Evolutionary conservation across 225 moss, liverwort and hornwort species (phyloP), one percentile per base, ranked within the genome.

Genomic region (Rhytidiadelphus loreus): DNA sequence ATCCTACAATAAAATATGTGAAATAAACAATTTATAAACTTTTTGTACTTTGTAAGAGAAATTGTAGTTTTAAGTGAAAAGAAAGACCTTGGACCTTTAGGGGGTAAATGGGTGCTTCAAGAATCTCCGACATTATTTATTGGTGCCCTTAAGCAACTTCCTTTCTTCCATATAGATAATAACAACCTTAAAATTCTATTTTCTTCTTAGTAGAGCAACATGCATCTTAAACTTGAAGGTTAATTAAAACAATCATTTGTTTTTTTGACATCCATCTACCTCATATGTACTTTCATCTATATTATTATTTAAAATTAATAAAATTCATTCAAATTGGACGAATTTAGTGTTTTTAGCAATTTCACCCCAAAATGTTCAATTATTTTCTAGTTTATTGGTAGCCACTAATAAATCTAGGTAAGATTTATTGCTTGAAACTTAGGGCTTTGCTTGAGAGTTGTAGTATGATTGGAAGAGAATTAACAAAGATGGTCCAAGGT

Each of bases 401-500:
- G 4, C 48, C 0, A 6, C 30, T 19, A 48, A 18, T 48, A 32
- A 72, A 19, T 48, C 4, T 29, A 46, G 7, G 0, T 74, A 46
- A 74, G 11, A 7, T 30, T 46, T 73, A 5, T 26, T 26, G 7
- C 7, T 23, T 14, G 3, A 44, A 16, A 16, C 2, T 14, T 41
- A 8, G 3, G 8, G 26, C 4, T 43, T 46, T 46, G 17, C 1
- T 46, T 1, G 2, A 46, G 3, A 1, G 3, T 44, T 44, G 9
- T 72, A 5, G 15, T 26, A 14, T 4, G 0, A 9, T 43, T 66
- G 2, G 28, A 71, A 16, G 28, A 16, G 1, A 28, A 43, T 44
- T 44, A 12, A 29, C 10, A 29, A 72, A 0, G 5, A 28, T 72
- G 9, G 44, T 44, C 16, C 7, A 28, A 4, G 7, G 44, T 43